Percentiles rank a stretch among this genome's conserved stretches.
phyloP scores from a whole-genome alignment of 371 early-diverging fungal species.

The Blastocladiella emersonii region DNA sequence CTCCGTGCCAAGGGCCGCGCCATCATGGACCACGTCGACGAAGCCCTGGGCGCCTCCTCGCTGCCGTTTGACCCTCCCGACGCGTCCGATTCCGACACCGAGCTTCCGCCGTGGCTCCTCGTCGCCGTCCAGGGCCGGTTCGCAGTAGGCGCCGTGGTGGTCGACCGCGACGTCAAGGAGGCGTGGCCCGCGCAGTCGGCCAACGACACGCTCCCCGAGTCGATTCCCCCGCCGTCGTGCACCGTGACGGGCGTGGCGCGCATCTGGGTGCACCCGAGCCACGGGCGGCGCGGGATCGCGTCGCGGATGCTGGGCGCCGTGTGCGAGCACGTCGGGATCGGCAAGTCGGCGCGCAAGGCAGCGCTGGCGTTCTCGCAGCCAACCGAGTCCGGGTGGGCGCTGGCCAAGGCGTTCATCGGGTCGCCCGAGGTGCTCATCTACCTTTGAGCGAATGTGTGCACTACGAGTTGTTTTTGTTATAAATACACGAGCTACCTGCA shows the following conservation, averaged over 20 bases:
- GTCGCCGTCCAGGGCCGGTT: not conserved
- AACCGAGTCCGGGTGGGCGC: not conserved
- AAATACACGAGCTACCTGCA: too few relatives aligned
- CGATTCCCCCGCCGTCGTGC: too few relatives aligned
- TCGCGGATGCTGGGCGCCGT: not conserved
- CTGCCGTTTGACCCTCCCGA: not conserved
- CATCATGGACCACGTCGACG: not conserved
- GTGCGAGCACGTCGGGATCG: not conserved
- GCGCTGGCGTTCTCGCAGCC: not conserved
- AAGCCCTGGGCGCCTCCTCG: not conserved
- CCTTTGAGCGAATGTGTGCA: too few relatives aligned
- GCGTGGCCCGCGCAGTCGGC: not conserved
- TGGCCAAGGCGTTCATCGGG: not conserved
- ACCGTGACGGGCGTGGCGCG: not conserved
- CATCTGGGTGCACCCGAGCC: not conserved
- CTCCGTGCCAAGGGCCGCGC: not conserved
- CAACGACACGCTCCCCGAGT: too few relatives aligned
- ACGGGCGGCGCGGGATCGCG: not conserved
- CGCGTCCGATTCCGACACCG: not conserved
- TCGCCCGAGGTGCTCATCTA: not conserved
- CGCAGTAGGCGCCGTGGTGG: not conserved
- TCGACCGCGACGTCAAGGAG: not conserved
- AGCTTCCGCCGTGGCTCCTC: not conserved
- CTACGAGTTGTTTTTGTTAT: too few relatives aligned
- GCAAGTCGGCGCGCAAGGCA: too few relatives aligned